A percentile compares a stretch with the other conserved stretches of the same genome.
These are phyloP conservation scores for Phlebiopsis gigantea DNA, from an alignment of 768 basidiomycete genomes.

Conservation along the genomic window DNA sequence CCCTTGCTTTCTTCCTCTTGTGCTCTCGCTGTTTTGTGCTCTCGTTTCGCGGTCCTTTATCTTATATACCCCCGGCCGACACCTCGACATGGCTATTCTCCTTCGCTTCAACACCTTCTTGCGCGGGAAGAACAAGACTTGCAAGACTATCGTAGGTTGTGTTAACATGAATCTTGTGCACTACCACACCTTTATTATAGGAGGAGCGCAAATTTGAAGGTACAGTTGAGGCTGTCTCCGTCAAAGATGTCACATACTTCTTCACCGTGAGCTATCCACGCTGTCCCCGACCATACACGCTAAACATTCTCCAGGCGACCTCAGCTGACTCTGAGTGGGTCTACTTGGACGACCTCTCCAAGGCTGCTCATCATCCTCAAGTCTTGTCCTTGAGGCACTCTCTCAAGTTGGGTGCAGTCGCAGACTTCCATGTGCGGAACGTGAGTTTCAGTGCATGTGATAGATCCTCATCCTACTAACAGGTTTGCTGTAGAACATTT, in stretches of 20 bases:
- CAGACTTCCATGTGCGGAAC: neutral
- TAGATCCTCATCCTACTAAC: no score
- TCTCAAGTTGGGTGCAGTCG: neutral
- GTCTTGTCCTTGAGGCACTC: neutral
- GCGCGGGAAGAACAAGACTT: neutral
- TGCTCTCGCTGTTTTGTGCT: neutral
- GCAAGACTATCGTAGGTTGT: neutral
- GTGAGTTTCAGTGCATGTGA: no score
- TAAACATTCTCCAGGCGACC: neutral
- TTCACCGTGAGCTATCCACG: neutral
- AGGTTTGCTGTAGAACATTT: neutral
- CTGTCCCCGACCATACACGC: neutral
- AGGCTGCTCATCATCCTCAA: constrained; percentile 1
- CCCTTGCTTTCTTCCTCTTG: neutral
- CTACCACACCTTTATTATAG: neutral
- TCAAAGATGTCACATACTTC: neutral
- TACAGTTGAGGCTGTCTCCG: neutral
- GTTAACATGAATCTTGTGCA: neutral
- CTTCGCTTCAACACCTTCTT: neutral
- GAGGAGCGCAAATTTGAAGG: neutral
- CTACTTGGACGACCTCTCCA: neutral
- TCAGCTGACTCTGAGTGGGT: neutral
- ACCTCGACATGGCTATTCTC: neutral
- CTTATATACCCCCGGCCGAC: neutral
- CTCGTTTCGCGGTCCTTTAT: neutral